Base-by-base conservation (phyloP, 2,329 filamentous ascomycete genomes). In the Penicillium occitanis region DNA sequence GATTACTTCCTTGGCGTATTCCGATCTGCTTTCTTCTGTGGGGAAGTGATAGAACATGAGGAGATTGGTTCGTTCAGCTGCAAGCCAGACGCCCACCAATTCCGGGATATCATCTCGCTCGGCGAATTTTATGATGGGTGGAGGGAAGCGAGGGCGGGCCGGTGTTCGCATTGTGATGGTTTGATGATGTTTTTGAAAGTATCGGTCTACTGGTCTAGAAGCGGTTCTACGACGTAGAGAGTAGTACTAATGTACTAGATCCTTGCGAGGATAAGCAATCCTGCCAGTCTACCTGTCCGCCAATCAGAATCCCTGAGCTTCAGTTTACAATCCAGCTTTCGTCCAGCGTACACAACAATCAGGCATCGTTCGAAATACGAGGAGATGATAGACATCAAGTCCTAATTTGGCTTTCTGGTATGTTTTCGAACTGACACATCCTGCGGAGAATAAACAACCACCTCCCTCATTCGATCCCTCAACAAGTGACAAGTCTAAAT, bases 41-140 rank as follows among this genome's bases (percentile, higher is more conserved):
- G 57, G 57, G 13, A 60, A 60, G 25, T 46, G 37, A 46, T 60
- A 60, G 37, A 60, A 60, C 57, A 60, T 60, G 8, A 60, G 19
- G n/a, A 60, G 37, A 60, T 33, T 19, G 22, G 57, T 44, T 46
- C 57, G 46, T 44, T 60, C 57, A 14, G 57, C 57, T 14, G 35
- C 37, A 8, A 60, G 57, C 37, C 57, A 44, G 22, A 60, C 57
- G 19, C 40, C 37, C 14, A 60, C 37, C 17, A 60, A 46, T 33
- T 60, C 37, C 14, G 37, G 57, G 14, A 60, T 60, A 30, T 46
- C 37, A 46, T 60, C 35, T 60, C 57, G 37, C 19, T 60, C 57
- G 19, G 57, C 57, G 37, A 60, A 60, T 46, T 46, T 37, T 7
- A 60, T 46, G 37, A 60, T 46, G 35, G 57, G 57, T 11, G 22